These are phyloP conservation scores for Crithidia fasciculata DNA, from an alignment of 208 protist genomes.

Conservation along the genomic window DNA sequence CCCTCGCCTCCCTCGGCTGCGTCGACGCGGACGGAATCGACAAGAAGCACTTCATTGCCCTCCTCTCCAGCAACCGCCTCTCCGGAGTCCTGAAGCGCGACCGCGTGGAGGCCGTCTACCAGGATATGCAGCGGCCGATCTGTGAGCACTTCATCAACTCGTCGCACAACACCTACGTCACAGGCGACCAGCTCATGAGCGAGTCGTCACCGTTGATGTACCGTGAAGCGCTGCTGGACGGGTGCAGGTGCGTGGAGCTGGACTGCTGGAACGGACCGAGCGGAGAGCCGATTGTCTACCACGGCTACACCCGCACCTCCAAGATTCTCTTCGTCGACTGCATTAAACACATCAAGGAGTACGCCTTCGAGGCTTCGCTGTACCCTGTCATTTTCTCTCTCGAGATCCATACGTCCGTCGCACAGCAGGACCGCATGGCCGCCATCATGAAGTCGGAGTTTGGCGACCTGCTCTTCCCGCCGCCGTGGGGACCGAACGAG, in stretches of 20 bases:
- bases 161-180: slow-evolving; percentile 97
- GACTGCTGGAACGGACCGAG: slow-evolving; percentile 84
- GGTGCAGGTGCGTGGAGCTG: slow-evolving; percentile 84
- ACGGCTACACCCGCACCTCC: slow-evolving; percentile 81
- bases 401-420: slow-evolving; percentile 72
- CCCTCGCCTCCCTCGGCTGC: slow-evolving; percentile 40
- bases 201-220: slow-evolving; percentile 67
- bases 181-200: slow-evolving; percentile 91
- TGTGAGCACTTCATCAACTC: slow-evolving; percentile 91
- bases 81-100: slow-evolving; percentile 28
- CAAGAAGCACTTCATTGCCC: slow-evolving; percentile 38
- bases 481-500: slow-evolving; percentile 44
- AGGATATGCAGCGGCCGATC: slow-evolving; percentile 86
- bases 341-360: slow-evolving; percentile 65
- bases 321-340: slow-evolving; percentile 70
- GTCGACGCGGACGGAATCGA: slow-evolving; percentile 32
- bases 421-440: slow-evolving; percentile 77
- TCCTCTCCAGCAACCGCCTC: slow-evolving; percentile 40
- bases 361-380: slow-evolving; percentile 64
- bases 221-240: slow-evolving; percentile 64
- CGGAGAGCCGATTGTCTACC: slow-evolving; percentile 81
- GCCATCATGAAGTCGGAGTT: slow-evolving; percentile 60
- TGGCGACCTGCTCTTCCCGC: slow-evolving; percentile 57
- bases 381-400: slow-evolving; percentile 87
- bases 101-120: slow-evolving; percentile 31